These are phyloP conservation scores for Podaxis sp. DNA, from an alignment of 768 basidiomycete genomes.

Conservation along the genomic window DNA sequence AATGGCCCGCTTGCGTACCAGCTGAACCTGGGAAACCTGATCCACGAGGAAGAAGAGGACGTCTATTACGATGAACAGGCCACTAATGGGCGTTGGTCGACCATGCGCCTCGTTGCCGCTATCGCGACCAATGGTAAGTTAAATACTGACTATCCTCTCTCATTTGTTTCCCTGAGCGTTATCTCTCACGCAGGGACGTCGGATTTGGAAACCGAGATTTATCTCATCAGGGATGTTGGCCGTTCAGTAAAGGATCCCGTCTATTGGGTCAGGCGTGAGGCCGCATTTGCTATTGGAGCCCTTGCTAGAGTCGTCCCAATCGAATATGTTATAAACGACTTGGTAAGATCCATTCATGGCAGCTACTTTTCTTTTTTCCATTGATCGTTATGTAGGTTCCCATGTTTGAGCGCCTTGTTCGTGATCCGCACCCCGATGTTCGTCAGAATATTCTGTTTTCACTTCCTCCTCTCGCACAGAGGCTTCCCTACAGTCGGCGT, in stretches of 20 bases:
- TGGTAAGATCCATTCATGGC: conserved; percentile 39
- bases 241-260: conserved; percentile 60
- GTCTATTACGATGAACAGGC: conserved; percentile 48
- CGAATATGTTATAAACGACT: conserved; percentile 58
- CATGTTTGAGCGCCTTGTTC: conserved; percentile 64
- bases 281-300: conserved; percentile 83
- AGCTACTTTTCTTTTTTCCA: neutral
- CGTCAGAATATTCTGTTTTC: conserved; percentile 85
- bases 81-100: conserved; percentile 79
- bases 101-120: conserved; percentile 91
- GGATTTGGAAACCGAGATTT: conserved; percentile 55
- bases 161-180: conserved; percentile 19
- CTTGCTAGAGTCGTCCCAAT: conserved; percentile 84
- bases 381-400: conserved; percentile 53
- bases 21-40: conserved; percentile 7
- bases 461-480: conserved; percentile 72
- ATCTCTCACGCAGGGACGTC: conserved; percentile 19
- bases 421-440: conserved; percentile 76
- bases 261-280: conserved; percentile 81
- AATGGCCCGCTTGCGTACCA: conserved; percentile 4
- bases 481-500: conserved; percentile 55
- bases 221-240: conserved; percentile 74
- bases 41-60: conserved; percentile 10
- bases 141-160: neutral
- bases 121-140: conserved; percentile 72